phyloP scores from a whole-genome alignment of 1,284 basidiomycete species.

The Inonotus obliquus region DNA sequence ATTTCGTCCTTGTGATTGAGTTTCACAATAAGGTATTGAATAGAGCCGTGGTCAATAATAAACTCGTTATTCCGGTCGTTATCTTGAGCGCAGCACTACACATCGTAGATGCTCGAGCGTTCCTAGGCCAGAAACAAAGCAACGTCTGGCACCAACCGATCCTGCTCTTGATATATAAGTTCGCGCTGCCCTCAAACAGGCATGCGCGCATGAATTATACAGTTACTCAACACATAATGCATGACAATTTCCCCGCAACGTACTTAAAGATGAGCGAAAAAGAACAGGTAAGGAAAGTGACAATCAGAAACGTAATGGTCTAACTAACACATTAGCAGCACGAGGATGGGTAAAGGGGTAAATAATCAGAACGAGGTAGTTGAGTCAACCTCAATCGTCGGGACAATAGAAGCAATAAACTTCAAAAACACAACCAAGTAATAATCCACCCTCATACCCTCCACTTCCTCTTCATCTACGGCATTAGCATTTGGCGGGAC shows the following conservation, averaged over 20 bases:
- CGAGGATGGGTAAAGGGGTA: too few relatives aligned
- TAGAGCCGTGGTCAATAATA: background rate
- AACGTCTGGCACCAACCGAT: background rate
- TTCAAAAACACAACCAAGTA: conserved; percentile 96
- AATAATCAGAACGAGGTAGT: conserved; percentile 70
- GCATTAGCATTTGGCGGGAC: conserved; percentile 31
- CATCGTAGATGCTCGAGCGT: too few relatives aligned
- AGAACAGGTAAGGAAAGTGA: background rate
- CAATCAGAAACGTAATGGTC: background rate
- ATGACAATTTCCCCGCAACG: conserved; percentile 1
- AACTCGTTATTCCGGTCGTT: too few relatives aligned
- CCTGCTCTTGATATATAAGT: background rate
- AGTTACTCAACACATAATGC: conserved; percentile 7
- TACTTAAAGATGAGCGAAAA: background rate
- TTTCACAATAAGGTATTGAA: background rate
- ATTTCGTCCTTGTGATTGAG: background rate
- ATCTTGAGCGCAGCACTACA: too few relatives aligned
- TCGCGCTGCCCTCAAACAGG: too few relatives aligned
- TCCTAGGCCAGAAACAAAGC: too few relatives aligned
- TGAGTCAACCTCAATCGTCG: conserved; percentile 93
- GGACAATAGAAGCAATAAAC: conserved; percentile 92
- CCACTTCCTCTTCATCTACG: conserved; percentile 65
- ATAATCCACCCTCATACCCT: conserved; percentile 92
- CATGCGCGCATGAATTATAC: conserved; percentile 5
- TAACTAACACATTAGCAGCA: background rate